Evolutionary conservation across 139 green algal genomes (phyloP), one percentile per base, ranked within the genome.

Genomic region (Volvox reticuliferus): DNA sequence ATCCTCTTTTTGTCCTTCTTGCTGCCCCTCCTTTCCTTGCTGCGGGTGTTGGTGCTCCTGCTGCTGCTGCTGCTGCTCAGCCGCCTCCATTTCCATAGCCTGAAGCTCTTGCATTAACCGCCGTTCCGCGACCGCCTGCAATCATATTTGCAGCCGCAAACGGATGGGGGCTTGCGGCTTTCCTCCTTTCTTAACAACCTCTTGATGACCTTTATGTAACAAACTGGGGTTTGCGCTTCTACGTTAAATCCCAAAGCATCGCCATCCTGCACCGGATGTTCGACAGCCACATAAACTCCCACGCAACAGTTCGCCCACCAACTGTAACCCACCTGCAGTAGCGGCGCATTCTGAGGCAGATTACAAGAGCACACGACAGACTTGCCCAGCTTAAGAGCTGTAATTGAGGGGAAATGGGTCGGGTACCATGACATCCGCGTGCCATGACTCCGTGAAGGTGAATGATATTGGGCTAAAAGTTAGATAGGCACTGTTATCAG

Each of bases 301-400:
- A 61, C 77, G 21, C 65, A 75, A 30, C 62, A 77, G 30, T 12
- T 0, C 12, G 14, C 65, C 65, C 12, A 28, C 65, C 65, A 73
- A 28, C 65, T 28, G 65, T 28, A 2, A 73, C 91, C 35, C 79
- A 92, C 91, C 87, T 93, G 86, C 22, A 93, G 87, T 80, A 93
- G 75, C 28, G 91, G 91, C 22, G 79, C 33, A 37, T 88, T 92
- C 50, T 61, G 35, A 35, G 91, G 91, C 68, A 93, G 55, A 75
- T 93, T 89, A 35, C 71, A 88, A 1, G 91, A 92, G 87, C 80
- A 90, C 73, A 93, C 35, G 36, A 93, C 91, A 36, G 91, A 87
- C 50, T 37, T 63, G 44, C 83, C 61, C 26, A 89, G 63, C 61
- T 81, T 86, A 2, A 92, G 76, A 9, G 91, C 91, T 93, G 80